phyloP scores from a whole-genome alignment of 176 grass and related monocot species.

The Raddia distichophylla region DNA sequence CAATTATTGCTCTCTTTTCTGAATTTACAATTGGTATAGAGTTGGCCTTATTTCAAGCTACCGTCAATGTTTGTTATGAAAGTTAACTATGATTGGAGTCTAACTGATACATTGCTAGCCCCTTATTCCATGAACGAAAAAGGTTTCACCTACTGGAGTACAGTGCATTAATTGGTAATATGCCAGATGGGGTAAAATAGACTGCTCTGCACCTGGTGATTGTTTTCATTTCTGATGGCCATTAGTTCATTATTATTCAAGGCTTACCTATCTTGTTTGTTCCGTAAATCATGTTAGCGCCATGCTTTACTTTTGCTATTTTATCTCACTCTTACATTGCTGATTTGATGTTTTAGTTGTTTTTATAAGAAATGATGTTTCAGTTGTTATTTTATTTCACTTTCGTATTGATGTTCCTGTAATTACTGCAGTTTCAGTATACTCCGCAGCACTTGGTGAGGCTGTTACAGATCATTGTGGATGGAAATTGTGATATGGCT shows the following conservation, averaged over 20 bases:
- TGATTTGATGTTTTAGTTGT: no score
- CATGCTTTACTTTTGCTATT: constrained; percentile 4
- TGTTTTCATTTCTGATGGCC: background rate
- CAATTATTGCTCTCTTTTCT: background rate
- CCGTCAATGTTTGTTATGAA: background rate
- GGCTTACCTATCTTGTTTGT: background rate
- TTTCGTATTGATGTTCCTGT: constrained; percentile 25
- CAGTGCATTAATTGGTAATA: constrained; percentile 10
- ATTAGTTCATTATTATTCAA: constrained; percentile 20
- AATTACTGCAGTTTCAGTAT: constrained; percentile 73
- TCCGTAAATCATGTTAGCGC: background rate
- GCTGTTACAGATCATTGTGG: constrained; percentile 86
- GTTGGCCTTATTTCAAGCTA: background rate
- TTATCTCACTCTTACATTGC: constrained; percentile 19
- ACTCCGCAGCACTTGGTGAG: constrained; percentile 75
- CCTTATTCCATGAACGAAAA: background rate
- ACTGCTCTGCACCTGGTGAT: background rate
- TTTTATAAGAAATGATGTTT: no score
- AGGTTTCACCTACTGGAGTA: background rate
- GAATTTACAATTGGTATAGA: constrained; percentile 3
- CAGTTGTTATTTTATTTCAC: constrained; percentile 15
- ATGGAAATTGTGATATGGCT: constrained; percentile 73
- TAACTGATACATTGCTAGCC: background rate
- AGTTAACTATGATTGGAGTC: background rate
- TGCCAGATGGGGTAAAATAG: background rate